Evolutionary conservation across 1,139 yeast genomes (phyloP), one percentile per base, ranked within the genome.

Genomic region (Spathaspora jeffriesii): DNA sequence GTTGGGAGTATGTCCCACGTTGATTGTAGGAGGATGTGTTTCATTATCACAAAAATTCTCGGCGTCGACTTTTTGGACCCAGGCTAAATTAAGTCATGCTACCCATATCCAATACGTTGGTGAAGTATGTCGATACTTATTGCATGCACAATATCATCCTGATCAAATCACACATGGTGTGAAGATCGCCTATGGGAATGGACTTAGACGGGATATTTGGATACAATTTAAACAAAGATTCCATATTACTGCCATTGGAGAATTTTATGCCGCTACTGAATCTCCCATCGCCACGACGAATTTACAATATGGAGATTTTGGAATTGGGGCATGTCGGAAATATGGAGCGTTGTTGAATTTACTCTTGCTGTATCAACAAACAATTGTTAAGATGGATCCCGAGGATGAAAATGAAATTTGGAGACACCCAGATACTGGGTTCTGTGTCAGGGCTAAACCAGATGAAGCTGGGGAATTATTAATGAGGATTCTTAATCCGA

Each of bases 41-140:
- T 88, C 95, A 0, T 67, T 92, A 28, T 85, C 95, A 21, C 85
- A 85, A 56, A 89, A 88, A 66, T 93, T 93, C 64, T 86, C 96
- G 2, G 85, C 96, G 2, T 75, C 88, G 3, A 80, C 90, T 2
- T 91, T 89, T 64, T 92, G 99, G 98, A 86, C 93, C 21, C 97
- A 92, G 64, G 95, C 88, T 5, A 84, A 77, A 57, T 62, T 88
- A 38, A 67, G 84, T 23, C 68, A 76, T 1, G 88, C 97, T 4
- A 88, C 96, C 8, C 89, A 88, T 54, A 79, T 90, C 47, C 97
- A 92, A 68, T 92, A 92, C 57, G 98, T 93, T 14, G 99, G 99
- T 21, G 99, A 93, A 67, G 92, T 91, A 39, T 90, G 98, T 65
- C 81, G 99, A 47, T 93, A 91, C 63, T 74, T 92, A 52, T 68